Base-by-base conservation (phyloP, 1,284 basidiomycete species). In the Abortiporus biennis region DNA sequence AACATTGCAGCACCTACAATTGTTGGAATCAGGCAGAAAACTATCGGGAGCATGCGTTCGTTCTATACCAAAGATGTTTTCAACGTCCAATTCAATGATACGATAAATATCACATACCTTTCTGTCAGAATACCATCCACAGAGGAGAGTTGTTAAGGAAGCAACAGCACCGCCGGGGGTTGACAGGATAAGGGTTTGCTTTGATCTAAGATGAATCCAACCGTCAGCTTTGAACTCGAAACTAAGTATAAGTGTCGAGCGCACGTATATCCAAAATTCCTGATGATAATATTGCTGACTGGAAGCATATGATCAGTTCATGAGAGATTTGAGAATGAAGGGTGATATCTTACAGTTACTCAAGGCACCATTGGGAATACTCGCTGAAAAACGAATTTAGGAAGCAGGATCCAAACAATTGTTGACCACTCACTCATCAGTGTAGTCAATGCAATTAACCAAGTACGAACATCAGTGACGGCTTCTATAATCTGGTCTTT, bases 61-160 rank as follows among this genome's bases (percentile, higher is more conserved):
- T 65, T 66, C 78, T 81, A 32, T 17, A 9, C n/a, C n/a, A n/a
- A n/a, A n/a, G n/a, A n/a, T n/a, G n/a, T n/a, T n/a, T n/a, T n/a
- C n/a, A n/a, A n/a, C n/a, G n/a, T n/a, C n/a, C n/a, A n/a, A 15
- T 42, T 47, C 40, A 46, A 31, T 9, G 11, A 36, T 23, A 3
- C 19, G 4, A 17, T 24, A 22, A 41, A 31, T 25, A 6, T 3
- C 2, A 15, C 45, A 22, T 40, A 74, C 77, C 69, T 72, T 78
- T 53, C 66, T 75, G 51, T 83, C 82, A 0, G 80, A 78, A 52
- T 76, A 78, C 71, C 74, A 81, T 4, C 80, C 80, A 47, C 76
- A 77, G 6, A 71, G 53, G 6, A 81, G 50, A 0, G 75, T 71
- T 42, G 64, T 78, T 2, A 62, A 40, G 0, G 76, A 62, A 3